Evolutionary conservation across 805 yeast genomes (phyloP).

Genomic region (Saccharomycopsis fermentans): DNA sequence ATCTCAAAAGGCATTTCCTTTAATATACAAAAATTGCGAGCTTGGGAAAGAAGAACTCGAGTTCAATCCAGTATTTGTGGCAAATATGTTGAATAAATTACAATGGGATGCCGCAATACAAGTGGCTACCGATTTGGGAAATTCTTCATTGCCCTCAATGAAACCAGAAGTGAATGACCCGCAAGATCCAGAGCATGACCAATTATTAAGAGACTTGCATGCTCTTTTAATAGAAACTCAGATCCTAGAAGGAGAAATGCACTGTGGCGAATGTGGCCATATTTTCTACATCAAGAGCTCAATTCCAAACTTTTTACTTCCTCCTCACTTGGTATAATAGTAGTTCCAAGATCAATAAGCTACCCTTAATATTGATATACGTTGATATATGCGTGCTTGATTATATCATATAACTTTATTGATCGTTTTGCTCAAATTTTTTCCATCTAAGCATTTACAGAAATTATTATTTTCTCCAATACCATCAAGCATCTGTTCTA

Average conservation of each 20-base stretch:
- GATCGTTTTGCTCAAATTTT: no score
- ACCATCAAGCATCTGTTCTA: not conserved
- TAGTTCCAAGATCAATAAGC: not conserved
- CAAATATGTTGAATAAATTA: constrained; percentile 65
- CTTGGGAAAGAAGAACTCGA: constrained; percentile 72
- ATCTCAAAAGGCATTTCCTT: constrained; percentile 71
- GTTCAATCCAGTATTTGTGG: constrained; percentile 70
- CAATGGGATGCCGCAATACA: constrained; percentile 79
- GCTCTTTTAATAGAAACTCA: constrained; percentile 73
- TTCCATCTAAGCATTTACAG: no score
- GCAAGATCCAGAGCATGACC: constrained; percentile 33
- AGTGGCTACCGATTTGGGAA: constrained; percentile 72
- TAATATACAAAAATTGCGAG: constrained; percentile 55
- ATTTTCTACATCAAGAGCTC: constrained; percentile 83
- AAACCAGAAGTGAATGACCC: constrained; percentile 49
- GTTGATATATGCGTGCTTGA: no score
- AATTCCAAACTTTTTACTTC: constrained; percentile 86
- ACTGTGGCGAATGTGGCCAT: constrained; percentile 78
- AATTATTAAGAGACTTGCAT: constrained; percentile 68
- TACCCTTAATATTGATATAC: not conserved
- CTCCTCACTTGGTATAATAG: constrained; percentile 66
- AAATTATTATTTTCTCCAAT: no score
- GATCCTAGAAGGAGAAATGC: constrained; percentile 82
- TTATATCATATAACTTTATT: no score
- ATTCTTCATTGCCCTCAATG: constrained; percentile 44